Evolutionary conservation across 495 filamentous ascomycete species (phyloP), one percentile per base, ranked within the genome.

Genomic region (Xylaria intraflava): DNA sequence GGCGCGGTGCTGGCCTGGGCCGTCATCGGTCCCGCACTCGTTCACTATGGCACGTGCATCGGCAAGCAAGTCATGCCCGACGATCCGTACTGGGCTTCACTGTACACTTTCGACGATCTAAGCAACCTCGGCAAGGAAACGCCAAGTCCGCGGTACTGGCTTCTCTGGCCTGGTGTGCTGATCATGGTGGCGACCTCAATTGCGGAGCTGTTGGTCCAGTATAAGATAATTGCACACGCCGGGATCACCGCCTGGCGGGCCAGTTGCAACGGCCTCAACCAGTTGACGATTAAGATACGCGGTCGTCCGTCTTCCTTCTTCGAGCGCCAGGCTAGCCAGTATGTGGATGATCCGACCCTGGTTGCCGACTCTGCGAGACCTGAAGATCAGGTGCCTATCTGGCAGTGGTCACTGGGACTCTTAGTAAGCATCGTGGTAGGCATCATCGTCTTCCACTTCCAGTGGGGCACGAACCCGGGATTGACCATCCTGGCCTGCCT

Each of bases 101-200:
- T 70, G 23, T 75, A 78, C 55, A 68, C 36, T 17, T 85, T 80
- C 62, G 59, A 65, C 24, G 81, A 76, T 10, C 72, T 84, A 44
- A 64, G 46, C 29, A 59, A 72, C 52, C 64, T 76, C 7, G 71
- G 72, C 52, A 67, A 72, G 48, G 65, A 76, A 46, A 65, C 65
- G 3, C 83, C 83, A 1, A 78, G 72, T 6, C 83, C 83, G 14
- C 71, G 83, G 6, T 86, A 83, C 59, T 86, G 83, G 83, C 69
- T 86, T 0, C 68, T 86, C 5, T 86, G 83, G 83, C 83, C 83
- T 27, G 75, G 83, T 55, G 83, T 87, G 20, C 72, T 85, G 66
- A 67, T 79, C 54, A 83, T 87, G 79, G 77, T 87, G 43, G 78
- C 71, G 45, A 69, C 72, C 8, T 82, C 79, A 14, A 79, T 86